These are phyloP conservation scores for Monoraphidium neglectum DNA, from an alignment of 139 green algal genomes.

Conservation along the genomic window DNA sequence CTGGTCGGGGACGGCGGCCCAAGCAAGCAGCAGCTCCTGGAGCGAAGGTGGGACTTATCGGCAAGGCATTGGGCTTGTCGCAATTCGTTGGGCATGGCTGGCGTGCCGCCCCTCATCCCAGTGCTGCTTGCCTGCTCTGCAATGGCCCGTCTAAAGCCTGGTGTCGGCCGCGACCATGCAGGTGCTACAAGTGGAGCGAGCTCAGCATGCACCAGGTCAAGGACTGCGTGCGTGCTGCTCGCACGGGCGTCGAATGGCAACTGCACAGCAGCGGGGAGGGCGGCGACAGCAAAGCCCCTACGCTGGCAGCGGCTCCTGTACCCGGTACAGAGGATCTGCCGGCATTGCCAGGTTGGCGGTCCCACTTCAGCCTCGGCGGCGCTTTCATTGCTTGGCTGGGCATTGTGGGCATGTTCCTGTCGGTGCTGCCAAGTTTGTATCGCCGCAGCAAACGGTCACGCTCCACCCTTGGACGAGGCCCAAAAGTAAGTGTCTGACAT, in stretches of 20 bases:
- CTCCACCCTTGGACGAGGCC: too few species aligned
- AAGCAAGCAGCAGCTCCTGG: too few species aligned
- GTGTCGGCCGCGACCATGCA: neutral
- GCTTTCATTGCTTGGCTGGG: conserved; percentile 24
- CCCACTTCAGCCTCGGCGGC: neutral
- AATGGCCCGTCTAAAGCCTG: neutral
- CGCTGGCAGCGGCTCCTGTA: neutral
- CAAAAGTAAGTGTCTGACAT: too few species aligned
- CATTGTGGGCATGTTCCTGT: conserved; percentile 18
- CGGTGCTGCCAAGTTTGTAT: conserved; percentile 20
- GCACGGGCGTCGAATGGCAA: conserved; percentile 7
- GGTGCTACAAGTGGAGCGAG: conserved; percentile 24
- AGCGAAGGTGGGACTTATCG: neutral
- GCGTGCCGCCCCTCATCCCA: neutral
- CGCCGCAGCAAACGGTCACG: neutral
- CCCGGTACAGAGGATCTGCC: neutral
- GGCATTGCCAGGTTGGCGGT: neutral
- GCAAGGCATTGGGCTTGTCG: too few species aligned
- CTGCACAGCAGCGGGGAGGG: neutral
- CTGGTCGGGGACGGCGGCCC: too few species aligned
- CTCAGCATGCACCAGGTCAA: conserved; percentile 26
- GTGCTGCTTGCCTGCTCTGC: neutral
- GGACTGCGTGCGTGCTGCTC: conserved; percentile 21
- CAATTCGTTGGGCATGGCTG: neutral
- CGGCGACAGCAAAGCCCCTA: neutral